A percentile compares a stretch with the other conserved stretches of the same genome.
phyloP scores from a whole-genome alignment of 2,329 filamentous ascomycete species.

The Chrysosporium queenslandicum region DNA sequence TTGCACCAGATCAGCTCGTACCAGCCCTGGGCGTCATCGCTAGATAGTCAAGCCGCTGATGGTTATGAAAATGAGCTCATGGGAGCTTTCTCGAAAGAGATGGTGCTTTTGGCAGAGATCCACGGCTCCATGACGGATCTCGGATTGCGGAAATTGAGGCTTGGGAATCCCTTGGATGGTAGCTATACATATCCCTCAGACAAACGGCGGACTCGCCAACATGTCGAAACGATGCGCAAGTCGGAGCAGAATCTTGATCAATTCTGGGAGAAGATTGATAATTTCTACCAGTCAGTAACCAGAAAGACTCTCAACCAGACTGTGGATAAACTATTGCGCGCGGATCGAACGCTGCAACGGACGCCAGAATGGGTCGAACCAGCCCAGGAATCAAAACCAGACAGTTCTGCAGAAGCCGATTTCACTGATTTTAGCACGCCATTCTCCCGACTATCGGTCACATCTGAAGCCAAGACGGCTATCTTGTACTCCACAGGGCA shows the following conservation, averaged over 20 bases:
- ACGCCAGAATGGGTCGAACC: constrained; percentile 42
- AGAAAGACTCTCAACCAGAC: constrained; percentile 7
- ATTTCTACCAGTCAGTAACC: constrained; percentile 1
- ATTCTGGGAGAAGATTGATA: constrained; percentile 37
- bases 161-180: constrained; percentile 18
- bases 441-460: not conserved
- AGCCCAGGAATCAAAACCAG: not conserved
- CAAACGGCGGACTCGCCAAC: constrained; percentile 39
- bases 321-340: constrained; percentile 2
- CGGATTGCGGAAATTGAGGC: not conserved
- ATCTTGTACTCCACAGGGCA: not conserved
- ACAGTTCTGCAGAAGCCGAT: not conserved
- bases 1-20: constrained; percentile 39
- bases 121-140: not conserved
- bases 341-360: constrained; percentile 30
- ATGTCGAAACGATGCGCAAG: constrained; percentile 34
- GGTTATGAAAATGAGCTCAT: constrained; percentile 17
- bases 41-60: constrained; percentile 21
- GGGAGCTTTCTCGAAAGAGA: not conserved
- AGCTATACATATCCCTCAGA: constrained; percentile 42
- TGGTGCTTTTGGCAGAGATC: constrained; percentile 1
- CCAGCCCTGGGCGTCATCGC: constrained; percentile 37
- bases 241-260: constrained; percentile 42
- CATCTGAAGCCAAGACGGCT: not conserved
- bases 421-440: not conserved